Evolutionary conservation across 2,329 filamentous ascomycete species (phyloP), one percentile per base, ranked within the genome.

Genomic region (Arthrinium phaeospermum): DNA sequence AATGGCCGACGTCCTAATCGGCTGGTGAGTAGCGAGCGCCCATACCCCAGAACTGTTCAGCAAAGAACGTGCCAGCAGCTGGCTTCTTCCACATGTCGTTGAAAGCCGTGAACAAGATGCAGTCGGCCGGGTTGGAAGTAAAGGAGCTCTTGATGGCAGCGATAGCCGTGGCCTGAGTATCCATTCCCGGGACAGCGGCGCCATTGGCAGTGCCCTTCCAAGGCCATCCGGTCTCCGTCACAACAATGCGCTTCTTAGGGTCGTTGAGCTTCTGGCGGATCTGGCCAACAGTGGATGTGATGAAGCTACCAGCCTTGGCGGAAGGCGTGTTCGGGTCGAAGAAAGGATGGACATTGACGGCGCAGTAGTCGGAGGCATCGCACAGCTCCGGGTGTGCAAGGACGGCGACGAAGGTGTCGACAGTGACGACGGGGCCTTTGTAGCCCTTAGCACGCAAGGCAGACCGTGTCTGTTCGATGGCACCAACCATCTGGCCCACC

Each of bases 171-270:
- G 84, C 79, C 81, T 97, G 94, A 75, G 95, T 90, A 14, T 86
- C 83, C n/a, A 84, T 77, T 16, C 90, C 90, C 0, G 94, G 92
- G 1, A 95, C 84, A n/a, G 94, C 94, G 24, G 80, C 78, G 2
- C 90, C 89, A 79, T 96, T 95, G 70, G 86, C 73, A 16, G 84
- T 76, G 24, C 94, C 94, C 75, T 89, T 81, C 80, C 89, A 91
- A 57, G 94, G 94, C 94, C 94, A 98, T 69, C 95, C 95, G 3
- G 92, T 92, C 85, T 97, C 95, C 1, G 93, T 94, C 76, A 97
- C 91, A 49, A 96, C 85, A 45, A 93, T 87, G 67, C 87, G 86
- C 82, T 94, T 92, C 75, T 76, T 80, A 44, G 78, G 73, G 72
- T 84, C 78, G 4, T 83, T 77, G 16, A 89, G 78, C 74, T 82